Conservation (phyloP, 2,329 filamentous ascomycete genomes). For the Amesomyces nigricolor region DNA sequence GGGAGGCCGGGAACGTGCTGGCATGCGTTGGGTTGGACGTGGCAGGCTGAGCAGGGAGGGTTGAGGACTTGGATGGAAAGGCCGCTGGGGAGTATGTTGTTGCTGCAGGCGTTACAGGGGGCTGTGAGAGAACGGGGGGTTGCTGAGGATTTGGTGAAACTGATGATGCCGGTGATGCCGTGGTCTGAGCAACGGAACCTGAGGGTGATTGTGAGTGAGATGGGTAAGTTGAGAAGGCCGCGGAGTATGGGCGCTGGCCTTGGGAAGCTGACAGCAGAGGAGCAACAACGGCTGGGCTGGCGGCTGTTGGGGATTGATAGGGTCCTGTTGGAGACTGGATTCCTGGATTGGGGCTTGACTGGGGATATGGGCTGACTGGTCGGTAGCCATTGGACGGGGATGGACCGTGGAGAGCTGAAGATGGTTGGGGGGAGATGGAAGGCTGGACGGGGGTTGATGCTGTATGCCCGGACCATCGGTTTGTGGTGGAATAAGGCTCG, state of each 20-base stretch:
- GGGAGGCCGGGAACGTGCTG: background rate
- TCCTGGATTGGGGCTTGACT: background rate
- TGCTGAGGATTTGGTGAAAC: background rate
- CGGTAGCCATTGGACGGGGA: background rate
- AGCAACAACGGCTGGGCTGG: background rate
- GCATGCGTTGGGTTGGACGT: background rate
- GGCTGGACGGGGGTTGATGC: background rate
- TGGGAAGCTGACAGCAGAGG: background rate
- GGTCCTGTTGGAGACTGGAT: background rate
- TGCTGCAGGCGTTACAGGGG: background rate
- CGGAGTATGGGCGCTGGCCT: background rate
- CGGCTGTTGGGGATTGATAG: background rate
- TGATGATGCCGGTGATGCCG: background rate
- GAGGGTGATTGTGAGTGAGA: background rate
- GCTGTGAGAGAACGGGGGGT: background rate
- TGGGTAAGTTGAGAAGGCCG: background rate
- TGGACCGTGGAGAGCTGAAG: background rate
- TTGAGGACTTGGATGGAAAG: constrained; percentile 7
- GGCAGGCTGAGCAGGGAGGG: background rate
- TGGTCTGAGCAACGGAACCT: background rate
- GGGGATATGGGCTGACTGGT: background rate
- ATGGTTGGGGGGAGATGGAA: background rate
- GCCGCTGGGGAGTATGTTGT: constrained; percentile 13
- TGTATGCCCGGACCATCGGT: background rate
- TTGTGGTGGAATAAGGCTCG: background rate